Base-by-base conservation (phyloP, 345 rosid species). In the Acer negundo region DNA sequence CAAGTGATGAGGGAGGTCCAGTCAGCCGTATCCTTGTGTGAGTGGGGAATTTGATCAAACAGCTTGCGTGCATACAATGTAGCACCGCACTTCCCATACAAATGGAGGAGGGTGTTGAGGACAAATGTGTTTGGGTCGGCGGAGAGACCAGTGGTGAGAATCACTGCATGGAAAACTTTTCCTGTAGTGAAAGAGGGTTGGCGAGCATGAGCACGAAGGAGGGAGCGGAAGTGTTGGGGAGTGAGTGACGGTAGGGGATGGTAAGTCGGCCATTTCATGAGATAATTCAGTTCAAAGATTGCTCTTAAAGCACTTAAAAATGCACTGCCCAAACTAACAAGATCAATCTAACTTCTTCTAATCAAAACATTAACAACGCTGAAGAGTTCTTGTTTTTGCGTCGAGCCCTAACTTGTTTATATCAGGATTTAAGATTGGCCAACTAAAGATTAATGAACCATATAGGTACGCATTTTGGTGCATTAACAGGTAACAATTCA, bases 1-100 rank as follows among this genome's bases (percentile, higher is more conserved):
- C 93, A 88, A 71, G 86, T 83, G 70, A 92, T 71, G 65, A 94
- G 76, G 46, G 89, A 77, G 12, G 97, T 94, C 94, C 97, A 92
- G 73, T 94, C 97, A 2, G 88, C 90, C 1, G 80, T 62, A 81
- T 92, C 94, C 77, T 87, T 92, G 46, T 85, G 81, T 6, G 84
- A 78, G 2, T 74, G 80, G 53, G 97, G 95, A 87, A 92, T 92
- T 87, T 73, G 83, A 75, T 84, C 90, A 83, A 94, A 92, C 94
- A 94, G 80, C 10, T 88, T 82, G 56, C 79, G 91, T 0, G 98
- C 97, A 56, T 28, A 67, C 9, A 15, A 1, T 2, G 69, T 46
- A 22, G 84, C 85, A 22, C 92, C 95, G 3, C 88, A 85, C 0
- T 77, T 72, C 0, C 89, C 85, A 28, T 94, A 94, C 6, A 87